These are phyloP conservation scores for Oryza meridionalis DNA, from an alignment of 176 grass and related monocot species.

Conservation along the genomic window DNA sequence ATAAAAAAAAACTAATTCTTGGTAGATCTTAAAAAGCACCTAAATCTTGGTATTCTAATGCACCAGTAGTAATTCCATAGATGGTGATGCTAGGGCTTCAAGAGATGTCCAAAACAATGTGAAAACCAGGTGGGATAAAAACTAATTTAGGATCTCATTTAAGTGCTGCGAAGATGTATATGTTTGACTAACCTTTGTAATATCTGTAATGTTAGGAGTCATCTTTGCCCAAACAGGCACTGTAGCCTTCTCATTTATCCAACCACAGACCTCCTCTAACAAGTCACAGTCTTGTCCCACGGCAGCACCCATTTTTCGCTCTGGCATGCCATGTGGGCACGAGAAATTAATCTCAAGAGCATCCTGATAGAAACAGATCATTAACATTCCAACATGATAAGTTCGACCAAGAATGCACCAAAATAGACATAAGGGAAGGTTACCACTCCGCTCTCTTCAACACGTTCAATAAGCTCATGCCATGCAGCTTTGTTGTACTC, in stretches of 20 bases:
- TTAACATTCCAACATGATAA: conserved; percentile 12
- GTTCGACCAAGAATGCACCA: conserved; percentile 8
- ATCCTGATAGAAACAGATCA: conserved; percentile 56
- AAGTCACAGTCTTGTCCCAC: conserved; percentile 94
- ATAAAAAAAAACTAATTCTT: background rate
- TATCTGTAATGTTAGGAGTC: conserved; percentile 98
- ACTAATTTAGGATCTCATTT: background rate
- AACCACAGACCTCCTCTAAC: conserved; percentile 85
- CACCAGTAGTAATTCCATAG: background rate
- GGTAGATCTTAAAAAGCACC: background rate
- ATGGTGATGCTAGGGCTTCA: background rate
- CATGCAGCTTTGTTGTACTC: conserved; percentile 96
- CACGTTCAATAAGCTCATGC: conserved; percentile 94
- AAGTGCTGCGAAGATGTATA: conserved; percentile 5
- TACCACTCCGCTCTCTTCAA: conserved; percentile 85
- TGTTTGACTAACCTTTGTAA: conserved; percentile 66
- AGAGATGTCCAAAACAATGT: conserved; percentile 12
- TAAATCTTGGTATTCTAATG: background rate
- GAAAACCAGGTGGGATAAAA: conserved; percentile 11
- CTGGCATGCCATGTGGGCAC: conserved; percentile 98
- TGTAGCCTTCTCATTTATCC: conserved; percentile 99
- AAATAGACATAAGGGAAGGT: conserved; percentile 19
- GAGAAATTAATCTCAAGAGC: conserved; percentile 99
- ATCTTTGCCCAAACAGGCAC: conserved; percentile 99
- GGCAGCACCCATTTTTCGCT: conserved; percentile 97